Base-by-base conservation (phyloP, 1,284 basidiomycete species). In the Boletus albobrunnescens region DNA sequence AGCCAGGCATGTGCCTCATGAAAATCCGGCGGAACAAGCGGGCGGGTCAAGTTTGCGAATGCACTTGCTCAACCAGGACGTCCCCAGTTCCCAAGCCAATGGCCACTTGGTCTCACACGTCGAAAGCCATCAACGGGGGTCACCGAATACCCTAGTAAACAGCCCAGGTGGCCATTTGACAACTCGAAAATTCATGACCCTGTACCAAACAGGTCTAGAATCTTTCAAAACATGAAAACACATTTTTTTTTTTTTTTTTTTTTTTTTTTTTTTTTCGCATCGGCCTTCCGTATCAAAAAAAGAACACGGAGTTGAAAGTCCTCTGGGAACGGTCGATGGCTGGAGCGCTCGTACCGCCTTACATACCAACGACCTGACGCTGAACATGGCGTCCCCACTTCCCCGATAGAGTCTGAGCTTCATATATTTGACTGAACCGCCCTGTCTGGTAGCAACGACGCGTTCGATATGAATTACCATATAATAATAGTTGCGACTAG, bases 1-100 rank as follows among this genome's bases (percentile, higher is more conserved):
- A 50, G 30, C 46, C 43, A 49, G 52, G 11, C 33, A 23, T 44
- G 48, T 39, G 24, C 38, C 36, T 42, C 53, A 49, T 54, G 61
- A 51, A 66, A 51, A 56, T 65, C 61, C 48, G 63, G 63, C 48
- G 60, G 64, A 61, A 47, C 38, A 38, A 19, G 22, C 40, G 28
- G 30, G 40, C 42, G 37, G 44, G 44, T 17, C n/a, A 49, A 39
- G 49, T 41, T 42, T 37, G 26, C 26, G 36, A 49, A 46, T 28
- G 40, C 16, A 8, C 27, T 44, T 26, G 33, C 32, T 36, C 16
- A 45, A 42, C 19, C 33, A 35, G 31, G 9, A 31, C 36, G 47
- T n/a, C n/a, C 43, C 38, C 45, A 46, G 49, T 59, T 49, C 57
- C 51, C 57, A 60, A 49, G 57, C 32, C 12, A 26, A 40, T 16